Conservation (phyloP, 768 basidiomycete genomes). For the Cyathus striatus region DNA sequence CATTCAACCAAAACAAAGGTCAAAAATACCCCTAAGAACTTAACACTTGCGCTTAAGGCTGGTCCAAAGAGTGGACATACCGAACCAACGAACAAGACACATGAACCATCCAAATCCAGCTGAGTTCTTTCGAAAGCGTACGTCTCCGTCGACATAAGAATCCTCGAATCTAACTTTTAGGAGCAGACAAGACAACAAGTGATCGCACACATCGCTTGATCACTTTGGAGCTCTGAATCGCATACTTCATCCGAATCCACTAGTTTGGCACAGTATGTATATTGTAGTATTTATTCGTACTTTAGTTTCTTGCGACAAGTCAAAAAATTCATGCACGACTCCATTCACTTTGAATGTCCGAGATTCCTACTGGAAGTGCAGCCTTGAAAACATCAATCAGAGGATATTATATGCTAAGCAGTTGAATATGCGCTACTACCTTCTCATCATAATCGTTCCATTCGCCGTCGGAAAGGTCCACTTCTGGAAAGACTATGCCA, state of each 20-base stretch:
- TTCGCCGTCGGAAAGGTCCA: constrained; percentile 61
- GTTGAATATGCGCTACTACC: constrained; percentile 31
- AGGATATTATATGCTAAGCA: constrained; percentile 1
- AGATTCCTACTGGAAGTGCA: constrained; percentile 64
- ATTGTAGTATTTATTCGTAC: no score
- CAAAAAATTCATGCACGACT: constrained; percentile 51
- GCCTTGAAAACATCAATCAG: constrained; percentile 30
- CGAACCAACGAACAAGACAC: background rate
- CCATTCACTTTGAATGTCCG: constrained; percentile 62
- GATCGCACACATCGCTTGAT: no score
- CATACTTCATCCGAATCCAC: no score
- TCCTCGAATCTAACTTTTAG: no score
- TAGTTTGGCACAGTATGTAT: no score
- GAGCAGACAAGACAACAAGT: no score
- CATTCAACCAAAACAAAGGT: constrained; percentile 26
- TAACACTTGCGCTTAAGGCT: no score
- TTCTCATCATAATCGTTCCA: constrained; percentile 95
- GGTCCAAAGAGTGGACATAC: background rate
- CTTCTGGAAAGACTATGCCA: constrained; percentile 53
- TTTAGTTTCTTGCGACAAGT: no score
- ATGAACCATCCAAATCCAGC: no score
- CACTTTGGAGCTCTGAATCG: no score
- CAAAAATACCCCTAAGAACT: constrained; percentile 18
- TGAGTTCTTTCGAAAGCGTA: no score
- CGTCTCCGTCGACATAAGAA: no score